These are phyloP conservation scores for Plantago elongata DNA, from an alignment of 257 asterid species.

Conservation along the genomic window DNA sequence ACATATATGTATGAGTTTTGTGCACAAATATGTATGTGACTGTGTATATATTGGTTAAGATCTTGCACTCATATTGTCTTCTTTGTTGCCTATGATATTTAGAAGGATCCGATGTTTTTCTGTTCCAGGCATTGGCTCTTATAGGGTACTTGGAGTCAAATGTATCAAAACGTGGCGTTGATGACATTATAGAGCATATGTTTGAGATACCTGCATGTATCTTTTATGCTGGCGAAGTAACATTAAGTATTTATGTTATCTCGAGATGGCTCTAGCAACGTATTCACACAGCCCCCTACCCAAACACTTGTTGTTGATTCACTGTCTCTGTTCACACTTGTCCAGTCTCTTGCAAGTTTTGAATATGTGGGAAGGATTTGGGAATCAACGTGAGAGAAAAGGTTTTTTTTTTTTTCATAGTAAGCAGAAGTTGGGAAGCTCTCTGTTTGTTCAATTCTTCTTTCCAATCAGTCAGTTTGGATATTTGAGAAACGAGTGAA, in stretches of 20 bases:
- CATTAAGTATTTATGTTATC: slow-evolving; percentile 9
- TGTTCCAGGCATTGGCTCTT: slow-evolving; percentile 70
- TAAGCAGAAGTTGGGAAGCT: too few relatives aligned
- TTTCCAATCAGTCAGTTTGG: too few relatives aligned
- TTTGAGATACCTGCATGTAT: slow-evolving; percentile 80
- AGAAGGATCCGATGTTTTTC: slow-evolving; percentile 18
- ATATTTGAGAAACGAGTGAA: too few relatives aligned
- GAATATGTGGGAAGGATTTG: slow-evolving; percentile 87
- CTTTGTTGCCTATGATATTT: neutral
- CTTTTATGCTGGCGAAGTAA: slow-evolving; percentile 20
- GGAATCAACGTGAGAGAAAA: slow-evolving; percentile 89
- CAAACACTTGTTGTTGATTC: slow-evolving; percentile 1
- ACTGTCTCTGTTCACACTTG: slow-evolving; percentile 23
- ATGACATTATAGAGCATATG: slow-evolving; percentile 87
- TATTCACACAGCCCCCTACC: too few relatives aligned
- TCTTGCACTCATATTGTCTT: neutral
- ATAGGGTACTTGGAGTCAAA: slow-evolving; percentile 93
- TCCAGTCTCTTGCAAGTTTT: slow-evolving; percentile 75
- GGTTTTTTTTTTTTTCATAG: too few relatives aligned
- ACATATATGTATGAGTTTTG: neutral
- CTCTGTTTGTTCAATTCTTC: too few relatives aligned
- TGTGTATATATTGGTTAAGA: too few relatives aligned
- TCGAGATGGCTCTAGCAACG: slow-evolving; percentile 6
- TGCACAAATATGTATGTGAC: neutral
- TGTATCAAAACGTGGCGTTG: slow-evolving; percentile 96